These are phyloP conservation scores for Kwoniella bestiolae DNA, from an alignment of 768 basidiomycete species.

Conservation along the genomic window DNA sequence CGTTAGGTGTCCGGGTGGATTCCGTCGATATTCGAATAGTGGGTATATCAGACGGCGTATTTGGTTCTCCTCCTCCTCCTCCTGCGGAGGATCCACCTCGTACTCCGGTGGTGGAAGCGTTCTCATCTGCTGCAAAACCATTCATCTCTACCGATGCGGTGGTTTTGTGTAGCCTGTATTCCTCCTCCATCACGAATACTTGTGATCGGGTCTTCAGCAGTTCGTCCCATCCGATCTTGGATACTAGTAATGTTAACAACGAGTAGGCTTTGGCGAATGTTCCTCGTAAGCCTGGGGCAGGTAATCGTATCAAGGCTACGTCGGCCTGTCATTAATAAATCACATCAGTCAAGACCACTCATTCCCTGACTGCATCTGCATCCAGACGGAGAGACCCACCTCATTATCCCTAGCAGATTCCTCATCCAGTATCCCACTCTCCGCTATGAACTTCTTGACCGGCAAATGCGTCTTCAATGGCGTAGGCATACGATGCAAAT, in stretches of 20 bases:
- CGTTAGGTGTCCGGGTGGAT: conserved; percentile 56
- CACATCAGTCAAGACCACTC: too few relatives aligned
- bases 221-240: conserved; percentile 98
- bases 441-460: conserved; percentile 79
- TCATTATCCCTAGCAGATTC: conserved; percentile 77
- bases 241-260: conserved; percentile 85
- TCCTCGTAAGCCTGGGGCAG: conserved; percentile 89
- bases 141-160: conserved; percentile 65
- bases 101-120: conserved; percentile 32
- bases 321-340: too few relatives aligned
- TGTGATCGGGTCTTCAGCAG: conserved; percentile 88
- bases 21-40: conserved; percentile 80
- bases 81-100: conserved; percentile 21
- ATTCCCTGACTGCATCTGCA: neutral
- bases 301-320: conserved; percentile 88
- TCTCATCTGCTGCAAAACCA: conserved; percentile 41
- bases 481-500: conserved; percentile 81
- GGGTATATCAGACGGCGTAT: conserved; percentile 61
- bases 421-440: conserved; percentile 78
- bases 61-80: conserved; percentile 12
- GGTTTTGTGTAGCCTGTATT: conserved; percentile 95
- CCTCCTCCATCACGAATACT: conserved; percentile 99
- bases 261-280: conserved; percentile 95
- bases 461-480: conserved; percentile 84
- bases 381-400: conserved; percentile 57